Evolutionary conservation across 1,139 yeast genomes (phyloP), one percentile per base, ranked within the genome.

Genomic region (Hanseniaspora gamundiae): DNA sequence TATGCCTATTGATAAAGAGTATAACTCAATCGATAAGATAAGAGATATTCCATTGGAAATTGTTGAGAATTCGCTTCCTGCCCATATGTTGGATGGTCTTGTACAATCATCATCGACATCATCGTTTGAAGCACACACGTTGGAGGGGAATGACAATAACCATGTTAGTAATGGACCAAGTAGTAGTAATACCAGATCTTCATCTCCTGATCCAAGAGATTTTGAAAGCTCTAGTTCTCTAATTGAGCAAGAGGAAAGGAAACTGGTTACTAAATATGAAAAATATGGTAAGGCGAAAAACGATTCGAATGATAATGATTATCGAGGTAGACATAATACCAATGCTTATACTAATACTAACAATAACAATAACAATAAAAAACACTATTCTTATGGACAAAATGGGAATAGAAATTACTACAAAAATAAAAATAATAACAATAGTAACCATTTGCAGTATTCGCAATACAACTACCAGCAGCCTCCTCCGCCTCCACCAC

Each of bases 171-270:
- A 6, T 28, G 6, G n/a, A n/a, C 7, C n/a, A 8, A n/a, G 16
- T 14, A 16, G 35, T 30, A 10, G 17, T n/a, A 17, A 3, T 6
- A 30, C 17, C 3, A 30, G 38, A 10, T 35, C 38, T 17, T 11
- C n/a, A 10, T 35, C 38, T 10, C 38, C 38, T 8, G 14, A 35
- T 20, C 38, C 38, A 19, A 19, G 26, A 10, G 38, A 35, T 35
- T 35, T 35, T 35, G 38, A 35, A 35, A 35, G 26, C 24, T 35
- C 38, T 8, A 35, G 38, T 13, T 35, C n/a, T 35, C 8, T 13
- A 35, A 35, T 35, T 8, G 38, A 35, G 19, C 13, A n/a, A 35
- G 26, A 17, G 19, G 38, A 35, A 35, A 35, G 38, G 7, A 24
- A 24, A 9, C 9, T 24, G 9, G 26, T 24, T 24, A 7, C 9